A percentile compares a stretch with the other conserved stretches of the same genome.
Conservation (phyloP, 2,329 filamentous ascomycete species). For the Phaeomoniella chlamydospora region DNA sequence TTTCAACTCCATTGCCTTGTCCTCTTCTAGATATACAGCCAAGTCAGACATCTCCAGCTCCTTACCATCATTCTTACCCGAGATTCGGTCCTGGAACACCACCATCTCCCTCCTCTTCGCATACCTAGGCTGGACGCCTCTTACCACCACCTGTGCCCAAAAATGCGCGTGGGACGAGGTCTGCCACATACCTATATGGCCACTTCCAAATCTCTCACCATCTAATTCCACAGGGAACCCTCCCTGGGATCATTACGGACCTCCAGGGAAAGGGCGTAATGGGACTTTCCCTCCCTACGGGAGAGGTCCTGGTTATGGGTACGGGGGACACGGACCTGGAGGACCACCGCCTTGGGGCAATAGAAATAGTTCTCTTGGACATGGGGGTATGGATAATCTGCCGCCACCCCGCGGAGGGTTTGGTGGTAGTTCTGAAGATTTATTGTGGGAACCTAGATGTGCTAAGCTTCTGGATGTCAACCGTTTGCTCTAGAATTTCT, state of each 20-base stretch:
- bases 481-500: no score
- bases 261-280: neutral
- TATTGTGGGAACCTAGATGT: constrained; percentile 15
- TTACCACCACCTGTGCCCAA: constrained; percentile 26
- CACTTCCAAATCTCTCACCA: constrained; percentile 14
- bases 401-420: constrained; percentile 2
- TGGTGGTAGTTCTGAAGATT: constrained; percentile 9
- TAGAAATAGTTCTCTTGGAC: neutral
- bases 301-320: constrained; percentile 2
- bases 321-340: neutral
- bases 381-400: neutral
- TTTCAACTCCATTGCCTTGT: constrained; percentile 5
- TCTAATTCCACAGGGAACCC: constrained; percentile 2
- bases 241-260: neutral
- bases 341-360: neutral
- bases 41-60: no score
- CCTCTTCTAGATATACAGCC: no score
- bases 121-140: constrained; percentile 36
- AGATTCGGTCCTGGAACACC: constrained; percentile 13
- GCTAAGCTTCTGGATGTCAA: constrained; percentile 8
- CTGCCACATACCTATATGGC: constrained; percentile 39
- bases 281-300: constrained; percentile 6
- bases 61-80: neutral
- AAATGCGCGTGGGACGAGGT: constrained; percentile 28
- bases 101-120: constrained; percentile 29